Evolutionary conservation across 495 filamentous ascomycete species (phyloP).

Genomic region (Clavariopsis aquatica): DNA sequence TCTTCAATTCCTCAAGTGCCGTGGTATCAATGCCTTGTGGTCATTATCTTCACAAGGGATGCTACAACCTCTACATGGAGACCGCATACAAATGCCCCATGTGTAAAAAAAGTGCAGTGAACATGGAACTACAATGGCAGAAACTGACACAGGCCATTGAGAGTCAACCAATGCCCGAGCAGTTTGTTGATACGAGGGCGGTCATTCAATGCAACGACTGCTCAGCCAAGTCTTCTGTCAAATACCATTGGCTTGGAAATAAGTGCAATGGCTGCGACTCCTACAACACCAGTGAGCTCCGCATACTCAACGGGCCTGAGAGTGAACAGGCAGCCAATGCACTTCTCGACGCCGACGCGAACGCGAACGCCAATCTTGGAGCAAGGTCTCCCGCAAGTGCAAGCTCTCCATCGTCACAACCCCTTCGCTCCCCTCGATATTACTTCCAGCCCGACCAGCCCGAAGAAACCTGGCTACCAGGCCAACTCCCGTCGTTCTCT

Average conservation of each 20-base stretch:
- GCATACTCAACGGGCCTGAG: constrained; percentile 40
- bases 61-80: constrained; percentile 81
- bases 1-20: constrained; percentile 87
- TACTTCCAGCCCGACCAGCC: constrained; percentile 35
- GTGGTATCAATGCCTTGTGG: constrained; percentile 96
- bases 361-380: not conserved
- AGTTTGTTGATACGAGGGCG: constrained; percentile 74
- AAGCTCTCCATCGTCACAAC: constrained; percentile 20
- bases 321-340: constrained; percentile 39
- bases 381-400: constrained; percentile 22
- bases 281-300: constrained; percentile 50
- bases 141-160: constrained; percentile 84
- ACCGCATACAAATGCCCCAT: constrained; percentile 91
- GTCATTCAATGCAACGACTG: constrained; percentile 94
- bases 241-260: constrained; percentile 92
- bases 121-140: constrained; percentile 95
- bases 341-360: constrained; percentile 25
- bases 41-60: constrained; percentile 89
- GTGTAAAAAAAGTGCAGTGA: constrained; percentile 87
- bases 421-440: constrained; percentile 29
- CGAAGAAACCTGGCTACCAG: constrained; percentile 29
- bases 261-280: constrained; percentile 73
- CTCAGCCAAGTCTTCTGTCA: constrained; percentile 75
- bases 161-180: constrained; percentile 81
- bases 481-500: constrained; percentile 30